These are phyloP conservation scores for Aspergillus sp. DNA, from an alignment of 2,329 filamentous ascomycete species.

Conservation along the genomic window DNA sequence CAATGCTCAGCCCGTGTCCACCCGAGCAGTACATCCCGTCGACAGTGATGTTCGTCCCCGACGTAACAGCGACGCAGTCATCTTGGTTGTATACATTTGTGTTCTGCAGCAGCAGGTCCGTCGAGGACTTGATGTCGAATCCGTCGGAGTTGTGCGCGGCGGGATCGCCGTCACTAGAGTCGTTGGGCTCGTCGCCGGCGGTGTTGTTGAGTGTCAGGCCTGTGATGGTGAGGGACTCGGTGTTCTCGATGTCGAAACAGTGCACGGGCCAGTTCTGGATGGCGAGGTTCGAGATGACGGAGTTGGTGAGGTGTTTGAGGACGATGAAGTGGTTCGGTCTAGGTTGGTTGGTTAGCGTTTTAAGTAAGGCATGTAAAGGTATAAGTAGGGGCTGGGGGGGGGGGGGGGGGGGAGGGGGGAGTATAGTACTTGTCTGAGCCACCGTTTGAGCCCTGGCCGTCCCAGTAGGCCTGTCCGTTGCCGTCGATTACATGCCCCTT, in stretches of 20 bases:
- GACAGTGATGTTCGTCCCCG: conserved; percentile 28
- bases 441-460: conserved; percentile 50
- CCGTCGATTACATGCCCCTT: conserved; percentile 38
- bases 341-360: no score
- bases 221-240: conserved; percentile 34
- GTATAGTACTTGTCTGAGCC: conserved; percentile 26
- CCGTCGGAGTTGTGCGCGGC: conserved; percentile 52
- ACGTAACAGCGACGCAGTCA: conserved; percentile 37
- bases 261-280: conserved; percentile 45
- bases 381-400: no score
- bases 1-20: conserved; percentile 35
- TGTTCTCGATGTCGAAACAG: conserved; percentile 38
- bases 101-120: conserved; percentile 43
- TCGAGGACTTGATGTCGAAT: conserved; percentile 49
- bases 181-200: conserved; percentile 37
- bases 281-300: conserved; percentile 38
- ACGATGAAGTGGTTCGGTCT: conserved; percentile 43
- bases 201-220: conserved; percentile 43
- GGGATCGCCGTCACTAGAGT: conserved; percentile 30
- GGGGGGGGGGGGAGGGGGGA: no score
- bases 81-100: conserved; percentile 47
- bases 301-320: conserved; percentile 41
- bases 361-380: not conserved
- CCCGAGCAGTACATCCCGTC: conserved; percentile 38
- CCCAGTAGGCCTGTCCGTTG: conserved; percentile 46